Evolutionary conservation across 228 moss, liverwort and hornwort species (phyloP), one percentile per base, ranked within the genome.

Genomic region (Sphagnum fallax): DNA sequence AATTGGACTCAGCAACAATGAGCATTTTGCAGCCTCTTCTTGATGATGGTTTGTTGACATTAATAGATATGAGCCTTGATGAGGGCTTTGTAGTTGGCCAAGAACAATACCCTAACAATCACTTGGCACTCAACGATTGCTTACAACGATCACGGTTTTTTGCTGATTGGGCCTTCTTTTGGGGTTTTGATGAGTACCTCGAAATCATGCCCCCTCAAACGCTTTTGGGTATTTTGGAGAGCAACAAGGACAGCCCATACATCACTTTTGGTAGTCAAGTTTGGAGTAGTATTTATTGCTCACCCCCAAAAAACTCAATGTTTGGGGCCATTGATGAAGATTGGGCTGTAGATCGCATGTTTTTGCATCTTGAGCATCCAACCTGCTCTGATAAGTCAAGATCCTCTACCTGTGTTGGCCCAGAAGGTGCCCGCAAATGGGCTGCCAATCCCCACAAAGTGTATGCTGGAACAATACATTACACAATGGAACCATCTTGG

Each of bases 121-220:
- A 86, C 55, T 72, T 89, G 6, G 72, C 71, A 11, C 79, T 91
- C 0, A 91, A 93, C 5, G 83, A 91, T 77, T 93, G 93, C 62
- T 66, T 93, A 75, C 75, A 87, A 13, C 51, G 76, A 14, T 79
- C 75, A 11, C 62, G 80, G 15, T 87, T 72, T 60, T 14, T 82
- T 1, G 76, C 85, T 6, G 74, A 73, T 53, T 89, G 85, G 85
- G 75, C 49, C 0, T 71, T 93, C 0, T 89, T 87, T 62, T 91
- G 87, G 85, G 76, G 76, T 13, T 75, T 89, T 65, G 93, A 93
- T 18, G 91, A 93, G 67, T 91, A 89, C 63, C 79, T 89, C 15
- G 67, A 67, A 47, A 52, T 87, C 52, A 72, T 77, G 0, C 14
- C 74, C 7, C 72, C 74, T 0, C 49, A 76, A 55, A 83, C 78